These are phyloP conservation scores for Dujonia santamariae DNA, from an alignment of 1,139 yeast genomes.

Conservation along the genomic window DNA sequence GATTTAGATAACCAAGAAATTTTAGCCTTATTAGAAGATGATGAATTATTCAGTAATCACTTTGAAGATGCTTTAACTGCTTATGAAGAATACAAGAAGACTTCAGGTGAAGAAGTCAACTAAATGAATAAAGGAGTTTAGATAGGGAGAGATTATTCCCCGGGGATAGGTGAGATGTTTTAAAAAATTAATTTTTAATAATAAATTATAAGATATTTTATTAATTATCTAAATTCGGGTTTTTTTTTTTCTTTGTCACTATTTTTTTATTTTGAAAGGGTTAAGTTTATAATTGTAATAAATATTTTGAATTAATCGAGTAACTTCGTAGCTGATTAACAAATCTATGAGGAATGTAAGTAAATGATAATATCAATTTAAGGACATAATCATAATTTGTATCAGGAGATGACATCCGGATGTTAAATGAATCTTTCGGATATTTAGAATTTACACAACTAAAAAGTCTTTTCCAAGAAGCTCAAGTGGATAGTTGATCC, in stretches of 20 bases:
- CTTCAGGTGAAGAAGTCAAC: slow-evolving; percentile 27
- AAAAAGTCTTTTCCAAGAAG: too few relatives aligned
- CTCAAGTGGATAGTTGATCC: too few relatives aligned
- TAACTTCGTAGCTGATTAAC: too few relatives aligned
- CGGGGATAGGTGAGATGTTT: neutral
- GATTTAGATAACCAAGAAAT: slow-evolving; percentile 94
- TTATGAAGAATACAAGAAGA: slow-evolving; percentile 76
- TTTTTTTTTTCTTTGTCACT: neutral
- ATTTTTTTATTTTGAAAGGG: neutral
- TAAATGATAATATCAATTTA: too few relatives aligned
- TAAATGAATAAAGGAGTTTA: too few relatives aligned
- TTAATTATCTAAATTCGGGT: neutral
- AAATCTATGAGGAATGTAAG: too few relatives aligned
- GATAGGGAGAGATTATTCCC: too few relatives aligned
- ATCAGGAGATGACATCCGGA: too few relatives aligned
- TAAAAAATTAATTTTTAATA: neutral
- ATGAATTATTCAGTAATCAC: slow-evolving; percentile 84
- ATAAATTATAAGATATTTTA: neutral
- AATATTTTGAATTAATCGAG: neutral
- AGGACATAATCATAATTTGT: too few relatives aligned
- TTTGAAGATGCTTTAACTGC: slow-evolving; percentile 95
- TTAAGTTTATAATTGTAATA: slow-evolving; percentile 1
- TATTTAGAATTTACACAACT: too few relatives aligned
- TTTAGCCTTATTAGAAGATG: slow-evolving; percentile 84
- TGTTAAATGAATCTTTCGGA: too few relatives aligned